phyloP scores from a whole-genome alignment of 208 protist species.

The Trypanosomatidae sp. region DNA sequence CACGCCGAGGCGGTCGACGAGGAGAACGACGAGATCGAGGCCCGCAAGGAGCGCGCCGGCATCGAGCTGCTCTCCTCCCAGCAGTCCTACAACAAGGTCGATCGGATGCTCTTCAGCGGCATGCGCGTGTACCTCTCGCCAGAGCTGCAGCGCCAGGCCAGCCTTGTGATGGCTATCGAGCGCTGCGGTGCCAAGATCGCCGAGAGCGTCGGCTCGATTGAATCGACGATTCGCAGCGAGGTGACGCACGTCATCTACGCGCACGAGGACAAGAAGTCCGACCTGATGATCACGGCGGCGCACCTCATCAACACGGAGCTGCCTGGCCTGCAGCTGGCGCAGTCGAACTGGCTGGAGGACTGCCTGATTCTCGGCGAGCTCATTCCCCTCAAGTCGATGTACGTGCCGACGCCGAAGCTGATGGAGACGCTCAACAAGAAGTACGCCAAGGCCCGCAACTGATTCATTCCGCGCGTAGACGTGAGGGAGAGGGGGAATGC shows the following conservation, averaged over 20 bases:
- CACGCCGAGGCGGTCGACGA: conserved; percentile 30
- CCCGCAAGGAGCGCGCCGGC: conserved; percentile 31
- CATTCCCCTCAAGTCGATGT: conserved; percentile 67
- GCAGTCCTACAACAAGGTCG: conserved; percentile 60
- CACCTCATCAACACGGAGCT: conserved; percentile 36
- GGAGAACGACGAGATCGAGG: conserved; percentile 53
- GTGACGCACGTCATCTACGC: conserved; percentile 82
- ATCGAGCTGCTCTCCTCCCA: conserved; percentile 68
- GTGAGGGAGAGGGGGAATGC: too few relatives aligned
- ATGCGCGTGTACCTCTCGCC: conserved; percentile 61
- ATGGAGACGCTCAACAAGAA: conserved; percentile 85
- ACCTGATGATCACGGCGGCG: conserved; percentile 68
- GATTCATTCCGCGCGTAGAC: background rate
- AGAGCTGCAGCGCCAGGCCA: conserved; percentile 34
- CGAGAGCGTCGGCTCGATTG: conserved; percentile 26
- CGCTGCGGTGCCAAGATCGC: conserved; percentile 67
- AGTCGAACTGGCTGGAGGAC: conserved; percentile 83
- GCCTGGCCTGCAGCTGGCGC: conserved; percentile 61
- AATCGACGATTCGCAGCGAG: conserved; percentile 38
- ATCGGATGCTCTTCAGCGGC: conserved; percentile 79
- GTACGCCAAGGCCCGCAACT: conserved; percentile 31
- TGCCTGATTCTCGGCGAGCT: conserved; percentile 80
- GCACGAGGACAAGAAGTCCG: conserved; percentile 76
- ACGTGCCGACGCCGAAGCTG: conserved; percentile 74
- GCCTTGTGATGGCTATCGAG: conserved; percentile 41